These are phyloP conservation scores for Alternaria viburni DNA, from an alignment of 2,329 filamentous ascomycete species.

Conservation along the genomic window DNA sequence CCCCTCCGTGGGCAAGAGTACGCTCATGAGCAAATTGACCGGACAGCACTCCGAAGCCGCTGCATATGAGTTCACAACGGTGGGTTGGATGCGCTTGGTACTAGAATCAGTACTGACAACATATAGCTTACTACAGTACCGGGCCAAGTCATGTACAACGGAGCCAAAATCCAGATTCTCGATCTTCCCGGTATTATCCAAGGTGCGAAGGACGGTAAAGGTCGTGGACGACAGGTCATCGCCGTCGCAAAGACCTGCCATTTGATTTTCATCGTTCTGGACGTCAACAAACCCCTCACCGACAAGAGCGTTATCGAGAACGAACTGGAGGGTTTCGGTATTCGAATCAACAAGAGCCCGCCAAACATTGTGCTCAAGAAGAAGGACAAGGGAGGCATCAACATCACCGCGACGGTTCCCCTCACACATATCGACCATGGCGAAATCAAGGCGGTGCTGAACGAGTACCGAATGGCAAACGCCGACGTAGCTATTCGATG, in stretches of 20 bases:
- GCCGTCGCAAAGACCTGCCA: slow-evolving; percentile 98
- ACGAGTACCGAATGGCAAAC: slow-evolving; percentile 94
- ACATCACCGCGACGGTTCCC: slow-evolving; percentile 92
- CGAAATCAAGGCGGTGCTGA: slow-evolving; percentile 98
- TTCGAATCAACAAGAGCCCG: slow-evolving; percentile 94
- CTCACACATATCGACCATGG: slow-evolving; percentile 92
- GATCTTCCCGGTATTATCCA: slow-evolving; percentile 99
- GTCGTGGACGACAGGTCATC: slow-evolving; percentile 97
- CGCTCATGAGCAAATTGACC: slow-evolving; percentile 91
- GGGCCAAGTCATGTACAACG: slow-evolving; percentile 94
- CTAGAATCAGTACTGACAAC: slow-evolving; percentile 14
- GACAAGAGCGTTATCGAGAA: slow-evolving; percentile 96
- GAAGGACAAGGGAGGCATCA: slow-evolving; percentile 98
- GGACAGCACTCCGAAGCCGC: slow-evolving; percentile 97
- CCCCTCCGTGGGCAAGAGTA: slow-evolving; percentile 97
- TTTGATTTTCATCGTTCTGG: slow-evolving; percentile 96
- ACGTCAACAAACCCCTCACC: slow-evolving; percentile 97
- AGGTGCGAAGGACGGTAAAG: slow-evolving; percentile 96
- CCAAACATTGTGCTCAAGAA: slow-evolving; percentile 99
- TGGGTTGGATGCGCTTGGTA: slow-evolving; percentile 11
- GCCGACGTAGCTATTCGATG: slow-evolving; percentile 98
- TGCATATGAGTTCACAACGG: slow-evolving; percentile 96
- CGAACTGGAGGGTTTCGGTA: slow-evolving; percentile 96
- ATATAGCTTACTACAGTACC: slow-evolving; percentile 83
- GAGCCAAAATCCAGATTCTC: slow-evolving; percentile 96